A percentile compares a stretch with the other conserved stretches of the same genome.
These are phyloP conservation scores for Geopyxis carbonaria DNA, from an alignment of 495 filamentous ascomycete species.

Conservation along the genomic window DNA sequence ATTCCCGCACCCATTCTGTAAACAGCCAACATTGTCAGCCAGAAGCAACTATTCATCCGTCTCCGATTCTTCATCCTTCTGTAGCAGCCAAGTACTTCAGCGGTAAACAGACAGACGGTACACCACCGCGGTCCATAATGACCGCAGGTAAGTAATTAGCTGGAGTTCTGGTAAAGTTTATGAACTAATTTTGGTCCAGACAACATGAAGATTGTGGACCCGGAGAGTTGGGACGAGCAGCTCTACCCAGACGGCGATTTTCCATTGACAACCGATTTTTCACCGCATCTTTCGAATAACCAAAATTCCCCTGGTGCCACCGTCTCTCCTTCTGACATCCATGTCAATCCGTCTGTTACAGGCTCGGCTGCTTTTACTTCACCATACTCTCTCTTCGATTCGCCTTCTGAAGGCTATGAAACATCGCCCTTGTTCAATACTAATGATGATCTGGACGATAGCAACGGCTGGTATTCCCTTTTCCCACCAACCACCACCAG, in stretches of 20 bases:
- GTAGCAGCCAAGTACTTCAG: conserved; percentile 25
- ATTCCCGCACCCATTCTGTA: not conserved
- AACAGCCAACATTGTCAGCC: not conserved
- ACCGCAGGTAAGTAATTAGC: conserved; percentile 8
- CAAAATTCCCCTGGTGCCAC: conserved; percentile 35
- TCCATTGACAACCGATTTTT: conserved; percentile 29
- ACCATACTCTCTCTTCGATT: conserved; percentile 62
- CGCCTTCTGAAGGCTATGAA: conserved; percentile 55
- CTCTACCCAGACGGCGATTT: conserved; percentile 29
- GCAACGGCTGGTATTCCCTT: conserved; percentile 45
- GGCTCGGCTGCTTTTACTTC: conserved; percentile 69
- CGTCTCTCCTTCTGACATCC: conserved; percentile 72
- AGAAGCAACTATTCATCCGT: conserved; percentile 28
- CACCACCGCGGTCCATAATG: conserved; percentile 2
- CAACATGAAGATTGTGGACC: conserved; percentile 27
- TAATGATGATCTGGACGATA: conserved; percentile 26
- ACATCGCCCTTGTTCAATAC: conserved; percentile 52
- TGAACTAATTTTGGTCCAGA: conserved; percentile 5
- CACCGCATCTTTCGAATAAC: conserved; percentile 13
- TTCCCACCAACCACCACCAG: conserved; percentile 32
- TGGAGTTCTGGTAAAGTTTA: not conserved
- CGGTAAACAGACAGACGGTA: not conserved
- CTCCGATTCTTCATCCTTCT: conserved; percentile 38
- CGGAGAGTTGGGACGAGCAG: conserved; percentile 36
- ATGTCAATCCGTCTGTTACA: conserved; percentile 67